These are phyloP conservation scores for Kwoniella europaea DNA, from an alignment of 768 basidiomycete species.

Conservation along the genomic window DNA sequence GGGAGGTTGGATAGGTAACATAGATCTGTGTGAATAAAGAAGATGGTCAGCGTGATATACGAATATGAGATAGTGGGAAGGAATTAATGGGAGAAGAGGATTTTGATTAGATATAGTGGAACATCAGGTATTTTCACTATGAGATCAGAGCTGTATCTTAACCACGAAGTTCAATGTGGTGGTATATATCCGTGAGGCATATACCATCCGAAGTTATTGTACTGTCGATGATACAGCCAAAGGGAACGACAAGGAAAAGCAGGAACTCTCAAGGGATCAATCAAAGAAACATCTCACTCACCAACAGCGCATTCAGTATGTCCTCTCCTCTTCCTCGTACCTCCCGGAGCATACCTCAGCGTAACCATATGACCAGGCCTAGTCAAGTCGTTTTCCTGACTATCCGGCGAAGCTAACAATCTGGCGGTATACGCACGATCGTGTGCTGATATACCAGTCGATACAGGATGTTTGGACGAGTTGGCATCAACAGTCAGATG, in stretches of 20 bases:
- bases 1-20: conserved; percentile 74
- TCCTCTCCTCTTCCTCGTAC: conserved; percentile 82
- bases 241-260: not conserved
- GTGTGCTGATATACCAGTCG: conserved; percentile 95
- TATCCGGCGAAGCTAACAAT: conserved; percentile 69
- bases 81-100: no score
- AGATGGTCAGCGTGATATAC: no score
- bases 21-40: conserved; percentile 64
- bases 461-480: conserved; percentile 63
- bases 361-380: conserved; percentile 97
- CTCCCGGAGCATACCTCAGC: conserved; percentile 81
- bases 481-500: conserved; percentile 93
- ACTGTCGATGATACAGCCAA: not conserved
- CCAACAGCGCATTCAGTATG: conserved; percentile 88
- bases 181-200: not conserved
- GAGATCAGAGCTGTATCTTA: no score
- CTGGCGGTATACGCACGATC: conserved; percentile 88
- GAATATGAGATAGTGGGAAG: no score
- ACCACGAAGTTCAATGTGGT: not conserved
- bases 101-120: no score
- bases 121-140: no score
- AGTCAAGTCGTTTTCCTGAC: conserved; percentile 72
- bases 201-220: no score
- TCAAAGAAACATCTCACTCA: conserved; percentile 45
- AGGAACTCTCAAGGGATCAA: no score